Base-by-base conservation (phyloP, 2,329 filamentous ascomycete genomes). In the Colletotrichum sp. region DNA sequence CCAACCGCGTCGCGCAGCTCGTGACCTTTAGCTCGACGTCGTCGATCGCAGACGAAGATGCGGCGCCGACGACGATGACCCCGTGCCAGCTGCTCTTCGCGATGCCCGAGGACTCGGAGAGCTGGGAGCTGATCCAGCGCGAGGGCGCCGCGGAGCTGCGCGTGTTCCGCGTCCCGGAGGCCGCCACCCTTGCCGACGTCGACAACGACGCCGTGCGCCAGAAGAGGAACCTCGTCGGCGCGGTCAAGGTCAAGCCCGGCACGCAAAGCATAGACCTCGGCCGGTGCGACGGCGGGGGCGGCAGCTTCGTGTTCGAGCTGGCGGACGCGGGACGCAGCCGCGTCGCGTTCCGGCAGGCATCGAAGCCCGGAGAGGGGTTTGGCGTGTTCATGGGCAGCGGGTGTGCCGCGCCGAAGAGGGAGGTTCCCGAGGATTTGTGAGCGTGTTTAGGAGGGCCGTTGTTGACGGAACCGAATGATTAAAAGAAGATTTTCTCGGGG, bases 121-220 rank as follows among this genome's bases (percentile, higher is more conserved):
- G 75, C 75, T 77, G 75, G 75, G 72, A 75, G 32, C 75, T 77
- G 71, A 71, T 77, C 66, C 75, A 77, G 66, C 72, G 61, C 71
- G 75, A 77, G 75, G 75, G 75, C 49, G n/a, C n/a, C 61, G 30
- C 71, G 34, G 29, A 67, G 12, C 39, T 77, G 65, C 34, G 62
- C 27, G 75, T 77, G 16, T 77, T 70, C 63, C 49, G 62, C 30
- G 36, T 75, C 52, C 66, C 71, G 27, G 30, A n/a, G 22, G 13
- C 66, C 11, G 3, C 29, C 62, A 32, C 39, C 44, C 44, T 52
- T 4, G 44, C 44, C n/a, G 70, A 29, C 52, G 25, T 57, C 11
- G 69, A 27, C 44, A 66, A 64, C 25, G 66, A 71, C 30, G 49
- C 49, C n/a, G 36, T 63, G 7, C 70, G 34, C 11, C 61, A 39